Evolutionary conservation across 306 rosid species (phyloP).

Genomic region (Luffa aegyptiaca): DNA sequence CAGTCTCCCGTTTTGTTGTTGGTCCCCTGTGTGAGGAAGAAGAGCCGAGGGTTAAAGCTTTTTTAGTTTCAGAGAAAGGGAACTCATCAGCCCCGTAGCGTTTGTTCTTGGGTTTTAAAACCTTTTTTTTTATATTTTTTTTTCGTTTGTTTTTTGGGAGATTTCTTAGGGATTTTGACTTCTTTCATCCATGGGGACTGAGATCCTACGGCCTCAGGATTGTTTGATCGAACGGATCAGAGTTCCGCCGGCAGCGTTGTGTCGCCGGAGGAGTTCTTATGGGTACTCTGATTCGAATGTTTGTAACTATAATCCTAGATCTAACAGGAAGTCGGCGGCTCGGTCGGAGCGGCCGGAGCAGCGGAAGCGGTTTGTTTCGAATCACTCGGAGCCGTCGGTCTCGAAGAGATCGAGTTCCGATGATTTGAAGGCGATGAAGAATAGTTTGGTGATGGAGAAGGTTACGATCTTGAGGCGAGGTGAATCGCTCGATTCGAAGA

Average conservation of each 20-base stretch:
- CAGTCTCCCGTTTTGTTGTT: not conserved
- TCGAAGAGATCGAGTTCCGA: conserved; percentile 30
- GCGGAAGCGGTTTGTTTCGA: conserved; percentile 12
- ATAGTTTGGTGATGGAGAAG: conserved; percentile 38
- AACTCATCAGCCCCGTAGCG: not conserved
- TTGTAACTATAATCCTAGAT: conserved; percentile 18
- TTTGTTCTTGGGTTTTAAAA: not conserved
- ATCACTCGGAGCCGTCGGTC: conserved; percentile 16
- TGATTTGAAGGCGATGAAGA: conserved; percentile 28
- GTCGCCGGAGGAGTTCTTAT: conserved; percentile 30
- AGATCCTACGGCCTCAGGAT: conserved; percentile 67
- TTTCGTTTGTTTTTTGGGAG: not conserved
- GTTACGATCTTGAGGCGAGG: conserved; percentile 73
- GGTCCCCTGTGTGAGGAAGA: not conserved
- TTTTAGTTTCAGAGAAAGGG: not conserved
- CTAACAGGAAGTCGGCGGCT: conserved; percentile 26
- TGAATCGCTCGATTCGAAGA: conserved; percentile 50
- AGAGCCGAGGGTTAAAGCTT: not conserved
- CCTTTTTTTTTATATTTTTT: not conserved
- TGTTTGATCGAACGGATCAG: conserved; percentile 43
- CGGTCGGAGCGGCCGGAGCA: conserved; percentile 32
- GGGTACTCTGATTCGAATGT: conserved; percentile 14
- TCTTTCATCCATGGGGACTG: conserved; percentile 56
- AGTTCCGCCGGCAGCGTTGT: conserved; percentile 23
- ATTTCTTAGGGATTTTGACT: not conserved